These are phyloP conservation scores for Saccharomycopsis schoenii DNA, from an alignment of 805 yeast species.

Conservation along the genomic window DNA sequence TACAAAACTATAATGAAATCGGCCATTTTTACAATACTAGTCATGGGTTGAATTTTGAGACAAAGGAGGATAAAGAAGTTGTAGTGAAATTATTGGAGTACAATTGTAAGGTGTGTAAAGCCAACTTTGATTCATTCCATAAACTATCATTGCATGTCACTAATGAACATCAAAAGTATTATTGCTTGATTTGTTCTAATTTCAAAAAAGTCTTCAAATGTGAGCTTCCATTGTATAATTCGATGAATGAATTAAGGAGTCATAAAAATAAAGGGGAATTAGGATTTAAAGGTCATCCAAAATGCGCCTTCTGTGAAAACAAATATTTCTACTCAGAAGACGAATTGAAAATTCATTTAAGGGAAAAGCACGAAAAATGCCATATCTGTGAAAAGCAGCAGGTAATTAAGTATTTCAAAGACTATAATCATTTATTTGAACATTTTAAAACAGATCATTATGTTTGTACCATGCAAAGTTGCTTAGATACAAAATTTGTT, in stretches of 20 bases:
- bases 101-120: constrained; percentile 40
- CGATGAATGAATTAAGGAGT: constrained; percentile 47
- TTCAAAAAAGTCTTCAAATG: constrained; percentile 67
- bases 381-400: constrained; percentile 65
- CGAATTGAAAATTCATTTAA: constrained; percentile 71
- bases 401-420: constrained; percentile 63
- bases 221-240: constrained; percentile 52
- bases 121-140: constrained; percentile 39
- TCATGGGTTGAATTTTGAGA: constrained; percentile 31
- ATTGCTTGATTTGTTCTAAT: constrained; percentile 71
- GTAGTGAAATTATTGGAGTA: constrained; percentile 44
- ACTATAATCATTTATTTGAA: constrained; percentile 61
- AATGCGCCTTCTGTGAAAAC: constrained; percentile 70
- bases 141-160: constrained; percentile 57
- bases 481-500: constrained; percentile 84
- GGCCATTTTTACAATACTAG: constrained; percentile 25
- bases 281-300: constrained; percentile 86
- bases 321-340: constrained; percentile 79
- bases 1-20: neutral
- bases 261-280: constrained; percentile 73
- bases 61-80: constrained; percentile 34
- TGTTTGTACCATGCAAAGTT: constrained; percentile 63
- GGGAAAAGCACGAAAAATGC: constrained; percentile 81
- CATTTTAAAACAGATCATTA: constrained; percentile 73
- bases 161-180: constrained; percentile 47